A percentile compares a stretch with the other conserved stretches of the same genome.
phyloP scores from a whole-genome alignment of 352 stramenopile genomes.

The Phytophthora sojae region DNA sequence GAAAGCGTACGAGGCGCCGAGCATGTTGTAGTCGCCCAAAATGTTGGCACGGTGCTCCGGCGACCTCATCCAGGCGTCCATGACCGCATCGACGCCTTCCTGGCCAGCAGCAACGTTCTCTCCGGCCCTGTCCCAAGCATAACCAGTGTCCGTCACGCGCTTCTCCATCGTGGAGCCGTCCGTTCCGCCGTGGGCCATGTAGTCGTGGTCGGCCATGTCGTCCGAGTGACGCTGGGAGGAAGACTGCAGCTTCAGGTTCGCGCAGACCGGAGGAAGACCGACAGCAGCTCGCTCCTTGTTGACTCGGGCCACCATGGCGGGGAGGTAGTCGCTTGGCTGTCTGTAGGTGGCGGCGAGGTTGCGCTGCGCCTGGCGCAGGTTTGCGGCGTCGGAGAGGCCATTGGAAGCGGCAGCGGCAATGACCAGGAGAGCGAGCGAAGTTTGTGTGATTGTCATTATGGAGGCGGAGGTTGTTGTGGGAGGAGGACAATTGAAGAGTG shows the following conservation, averaged over 20 bases:
- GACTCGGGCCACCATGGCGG: constrained; percentile 46
- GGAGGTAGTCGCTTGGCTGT: constrained; percentile 22
- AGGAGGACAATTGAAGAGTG: constrained; percentile 22
- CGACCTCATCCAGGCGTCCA: constrained; percentile 51
- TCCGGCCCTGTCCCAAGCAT: constrained; percentile 44
- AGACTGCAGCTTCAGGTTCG: constrained; percentile 43
- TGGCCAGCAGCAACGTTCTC: constrained; percentile 52
- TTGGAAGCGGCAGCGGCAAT: constrained; percentile 8
- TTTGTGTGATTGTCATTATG: constrained; percentile 16
- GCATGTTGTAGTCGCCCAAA: constrained; percentile 39
- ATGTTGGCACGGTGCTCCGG: constrained; percentile 41
- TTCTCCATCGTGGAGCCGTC: constrained; percentile 44
- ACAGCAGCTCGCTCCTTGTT: constrained; percentile 49
- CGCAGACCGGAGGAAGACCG: constrained; percentile 39
- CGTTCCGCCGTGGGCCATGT: constrained; percentile 52
- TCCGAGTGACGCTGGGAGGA: constrained; percentile 32
- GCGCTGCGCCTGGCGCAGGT: constrained; percentile 27
- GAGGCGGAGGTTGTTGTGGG: background rate
- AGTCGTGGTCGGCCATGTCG: constrained; percentile 54
- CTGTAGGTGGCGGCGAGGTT: constrained; percentile 29
- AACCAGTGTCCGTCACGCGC: constrained; percentile 49
- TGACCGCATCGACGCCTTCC: constrained; percentile 38
- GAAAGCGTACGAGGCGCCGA: constrained; percentile 38
- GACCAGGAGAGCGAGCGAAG: constrained; percentile 12
- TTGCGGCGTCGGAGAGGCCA: constrained; percentile 10